These are phyloP conservation scores for Stephanocyclus meneghinianus DNA, from an alignment of 352 stramenopile species.

Conservation along the genomic window DNA sequence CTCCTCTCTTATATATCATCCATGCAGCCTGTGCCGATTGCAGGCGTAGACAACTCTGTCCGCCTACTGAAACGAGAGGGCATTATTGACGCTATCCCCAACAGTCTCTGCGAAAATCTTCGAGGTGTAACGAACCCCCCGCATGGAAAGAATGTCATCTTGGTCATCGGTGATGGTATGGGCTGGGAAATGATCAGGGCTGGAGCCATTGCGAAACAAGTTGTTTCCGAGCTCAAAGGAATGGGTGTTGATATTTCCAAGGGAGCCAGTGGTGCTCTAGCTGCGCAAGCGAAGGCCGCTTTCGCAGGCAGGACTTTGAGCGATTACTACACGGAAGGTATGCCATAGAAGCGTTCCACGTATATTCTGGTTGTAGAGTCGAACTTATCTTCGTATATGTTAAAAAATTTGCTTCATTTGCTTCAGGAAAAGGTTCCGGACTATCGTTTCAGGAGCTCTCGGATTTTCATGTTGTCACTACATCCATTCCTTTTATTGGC, in stretches of 20 bases:
- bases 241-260: slow-evolving; percentile 46
- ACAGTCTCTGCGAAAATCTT: slow-evolving; percentile 19
- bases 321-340: slow-evolving; percentile 65
- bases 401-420: neutral
- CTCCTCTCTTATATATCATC: neutral
- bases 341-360: neutral
- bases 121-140: neutral
- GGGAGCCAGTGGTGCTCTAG: slow-evolving; percentile 27
- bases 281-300: slow-evolving; percentile 22
- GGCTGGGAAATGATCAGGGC: slow-evolving; percentile 58
- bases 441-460: slow-evolving; percentile 50
- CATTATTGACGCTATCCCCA: slow-evolving; percentile 36
- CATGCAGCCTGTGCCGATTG: neutral
- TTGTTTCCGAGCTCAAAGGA: slow-evolving; percentile 44
- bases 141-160: slow-evolving; percentile 56
- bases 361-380: neutral
- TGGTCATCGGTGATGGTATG: slow-evolving; percentile 67
- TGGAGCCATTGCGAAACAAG: slow-evolving; percentile 46
- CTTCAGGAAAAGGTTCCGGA: slow-evolving; percentile 40
- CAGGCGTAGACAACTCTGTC: slow-evolving; percentile 34
- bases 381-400: too few species aligned
- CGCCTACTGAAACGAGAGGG: slow-evolving; percentile 41
- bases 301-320: slow-evolving; percentile 43
- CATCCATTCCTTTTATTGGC: slow-evolving; percentile 35
- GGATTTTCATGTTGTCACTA: slow-evolving; percentile 45